phyloP scores from a whole-genome alignment of 2,329 filamentous ascomycete genomes.

The Sporothrix schenckii region DNA sequence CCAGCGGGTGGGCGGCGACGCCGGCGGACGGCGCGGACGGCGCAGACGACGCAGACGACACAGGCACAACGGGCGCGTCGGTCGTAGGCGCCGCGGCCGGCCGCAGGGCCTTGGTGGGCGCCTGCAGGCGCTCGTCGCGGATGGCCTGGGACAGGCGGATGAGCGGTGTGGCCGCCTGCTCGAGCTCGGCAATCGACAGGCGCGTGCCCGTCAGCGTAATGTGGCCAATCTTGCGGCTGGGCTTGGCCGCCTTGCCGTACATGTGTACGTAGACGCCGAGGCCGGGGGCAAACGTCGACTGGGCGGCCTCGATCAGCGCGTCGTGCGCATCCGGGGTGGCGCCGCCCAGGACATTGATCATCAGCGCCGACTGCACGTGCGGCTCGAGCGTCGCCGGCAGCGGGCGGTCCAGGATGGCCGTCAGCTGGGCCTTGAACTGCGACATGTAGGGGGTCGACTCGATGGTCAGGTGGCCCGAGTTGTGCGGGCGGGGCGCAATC shows the following conservation, averaged over 20 bases:
- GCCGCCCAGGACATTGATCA: slow-evolving; percentile 80
- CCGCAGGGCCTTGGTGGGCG: slow-evolving; percentile 46
- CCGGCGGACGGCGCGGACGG: neutral
- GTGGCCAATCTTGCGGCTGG: slow-evolving; percentile 92
- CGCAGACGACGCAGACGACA: slow-evolving; percentile 21
- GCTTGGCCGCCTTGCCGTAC: slow-evolving; percentile 88
- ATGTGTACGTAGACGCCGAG: slow-evolving; percentile 71
- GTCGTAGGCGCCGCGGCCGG: slow-evolving; percentile 37
- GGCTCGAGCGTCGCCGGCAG: slow-evolving; percentile 59
- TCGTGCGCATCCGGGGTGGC: slow-evolving; percentile 65
- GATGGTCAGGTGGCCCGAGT: slow-evolving; percentile 94
- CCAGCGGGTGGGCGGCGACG: slow-evolving; percentile 54
- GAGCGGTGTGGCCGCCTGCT: slow-evolving; percentile 64
- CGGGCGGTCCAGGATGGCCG: slow-evolving; percentile 74
- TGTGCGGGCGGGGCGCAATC: slow-evolving; percentile 79
- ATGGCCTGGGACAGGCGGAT: slow-evolving; percentile 66
- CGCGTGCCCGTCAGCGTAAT: slow-evolving; percentile 76
- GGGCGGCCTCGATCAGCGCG: slow-evolving; percentile 52
- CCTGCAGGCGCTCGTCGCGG: slow-evolving; percentile 56
- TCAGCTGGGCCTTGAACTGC: slow-evolving; percentile 89
- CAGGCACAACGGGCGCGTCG: neutral
- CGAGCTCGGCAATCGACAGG: slow-evolving; percentile 63
- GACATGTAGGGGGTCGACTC: slow-evolving; percentile 84
- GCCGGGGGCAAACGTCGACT: slow-evolving; percentile 45
- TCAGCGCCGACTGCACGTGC: slow-evolving; percentile 66